Conservation (phyloP, 495 filamentous ascomycete species). For the Xylaria venustula region DNA sequence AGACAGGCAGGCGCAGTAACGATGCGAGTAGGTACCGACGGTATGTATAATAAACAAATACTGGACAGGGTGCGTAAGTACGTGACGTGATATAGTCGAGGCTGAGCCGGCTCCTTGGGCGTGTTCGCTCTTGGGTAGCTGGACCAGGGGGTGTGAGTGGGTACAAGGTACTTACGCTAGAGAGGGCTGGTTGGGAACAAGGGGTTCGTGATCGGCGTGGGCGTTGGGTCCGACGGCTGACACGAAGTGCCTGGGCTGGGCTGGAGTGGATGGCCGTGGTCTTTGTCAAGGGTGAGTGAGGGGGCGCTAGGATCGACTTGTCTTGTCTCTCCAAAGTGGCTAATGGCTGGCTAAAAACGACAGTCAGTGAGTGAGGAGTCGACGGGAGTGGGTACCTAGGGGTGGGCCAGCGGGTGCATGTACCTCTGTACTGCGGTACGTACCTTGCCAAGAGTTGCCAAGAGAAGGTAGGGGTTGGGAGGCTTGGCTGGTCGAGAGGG, state of each 20-base stretch:
- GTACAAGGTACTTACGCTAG: neutral
- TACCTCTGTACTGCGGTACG: neutral
- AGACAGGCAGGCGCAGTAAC: conserved; percentile 21
- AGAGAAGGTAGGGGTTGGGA: conserved; percentile 6
- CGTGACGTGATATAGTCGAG: conserved; percentile 33
- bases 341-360: conserved; percentile 10
- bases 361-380: neutral
- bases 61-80: conserved; percentile 22
- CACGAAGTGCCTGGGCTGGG: conserved; percentile 28
- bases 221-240: conserved; percentile 25
- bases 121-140: conserved; percentile 21
- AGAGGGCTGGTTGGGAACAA: conserved; percentile 13
- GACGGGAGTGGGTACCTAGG: neutral
- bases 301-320: conserved; percentile 3
- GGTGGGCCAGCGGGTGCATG: neutral
- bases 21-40: conserved; percentile 10
- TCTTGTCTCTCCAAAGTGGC: conserved; percentile 9
- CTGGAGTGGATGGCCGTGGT: conserved; percentile 14
- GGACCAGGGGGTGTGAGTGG: neutral
- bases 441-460: neutral
- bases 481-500: conserved; percentile 1
- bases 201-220: conserved; percentile 12
- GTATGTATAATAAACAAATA: conserved; percentile 19
- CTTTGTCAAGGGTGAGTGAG: neutral
- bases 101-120: conserved; percentile 27